Evolutionary conservation across 768 basidiomycete genomes (phyloP).

Genomic region (Rhodotorula toruloides): DNA sequence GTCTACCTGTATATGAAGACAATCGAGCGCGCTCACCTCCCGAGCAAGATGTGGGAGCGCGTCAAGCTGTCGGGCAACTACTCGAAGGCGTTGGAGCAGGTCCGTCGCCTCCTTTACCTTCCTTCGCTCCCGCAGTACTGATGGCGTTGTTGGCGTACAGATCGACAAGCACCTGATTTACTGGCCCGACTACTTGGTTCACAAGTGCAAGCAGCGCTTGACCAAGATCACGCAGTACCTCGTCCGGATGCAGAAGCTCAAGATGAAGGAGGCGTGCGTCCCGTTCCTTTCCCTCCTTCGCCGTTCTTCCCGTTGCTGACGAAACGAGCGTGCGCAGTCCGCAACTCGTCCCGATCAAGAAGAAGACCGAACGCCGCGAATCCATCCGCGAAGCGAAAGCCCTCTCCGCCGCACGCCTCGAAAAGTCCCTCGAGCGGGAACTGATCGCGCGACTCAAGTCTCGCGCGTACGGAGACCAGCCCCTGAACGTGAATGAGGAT

Average conservation of each 20-base stretch:
- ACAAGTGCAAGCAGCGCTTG: slow-evolving; percentile 98
- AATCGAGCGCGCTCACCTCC: slow-evolving; percentile 92
- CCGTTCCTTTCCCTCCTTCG: neutral
- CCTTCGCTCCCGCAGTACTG: neutral
- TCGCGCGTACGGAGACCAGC: slow-evolving; percentile 95
- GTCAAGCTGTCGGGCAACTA: slow-evolving; percentile 91
- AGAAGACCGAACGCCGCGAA: slow-evolving; percentile 91
- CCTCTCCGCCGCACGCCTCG: slow-evolving; percentile 87
- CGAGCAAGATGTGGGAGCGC: slow-evolving; percentile 96
- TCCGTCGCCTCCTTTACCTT: slow-evolving; percentile 45
- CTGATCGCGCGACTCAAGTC: slow-evolving; percentile 90
- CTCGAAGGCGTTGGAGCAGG: slow-evolving; percentile 90
- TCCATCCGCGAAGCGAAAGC: slow-evolving; percentile 90
- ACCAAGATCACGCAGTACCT: slow-evolving; percentile 99
- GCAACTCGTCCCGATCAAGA: slow-evolving; percentile 89
- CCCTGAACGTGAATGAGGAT: slow-evolving; percentile 93
- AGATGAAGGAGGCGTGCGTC: slow-evolving; percentile 41
- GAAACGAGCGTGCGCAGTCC: slow-evolving; percentile 55
- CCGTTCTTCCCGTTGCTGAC: neutral
- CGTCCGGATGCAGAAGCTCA: slow-evolving; percentile 89
- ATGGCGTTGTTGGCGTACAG: slow-evolving; percentile 49
- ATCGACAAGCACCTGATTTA: slow-evolving; percentile 93
- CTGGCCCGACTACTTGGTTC: slow-evolving; percentile 95
- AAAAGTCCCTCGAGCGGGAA: slow-evolving; percentile 91
- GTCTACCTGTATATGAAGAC: slow-evolving; percentile 96